These are phyloP conservation scores for Glaciozyma antarctica DNA, from an alignment of 768 basidiomycete species.

Conservation along the genomic window DNA sequence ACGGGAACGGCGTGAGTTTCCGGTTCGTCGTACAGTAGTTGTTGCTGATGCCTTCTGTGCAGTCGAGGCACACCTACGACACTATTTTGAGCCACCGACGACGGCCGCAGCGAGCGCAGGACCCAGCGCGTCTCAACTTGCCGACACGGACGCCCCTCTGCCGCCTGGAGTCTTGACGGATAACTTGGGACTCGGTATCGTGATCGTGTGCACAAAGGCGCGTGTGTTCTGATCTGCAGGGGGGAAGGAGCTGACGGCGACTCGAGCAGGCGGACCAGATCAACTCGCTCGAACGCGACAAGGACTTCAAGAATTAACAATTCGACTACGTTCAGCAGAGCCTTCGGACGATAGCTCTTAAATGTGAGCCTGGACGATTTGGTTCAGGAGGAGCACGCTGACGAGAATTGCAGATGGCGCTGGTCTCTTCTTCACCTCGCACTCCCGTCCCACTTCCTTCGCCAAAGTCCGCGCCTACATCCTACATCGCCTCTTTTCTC, in stretches of 20 bases:
- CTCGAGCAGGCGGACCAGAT: constrained; percentile 32
- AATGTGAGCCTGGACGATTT: constrained; percentile 53
- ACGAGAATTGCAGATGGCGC: constrained; percentile 63
- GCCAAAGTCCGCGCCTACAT: constrained; percentile 70
- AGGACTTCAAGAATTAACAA: constrained; percentile 61
- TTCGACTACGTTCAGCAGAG: constrained; percentile 93
- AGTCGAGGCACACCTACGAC: constrained; percentile 24
- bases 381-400: no score
- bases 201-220: constrained; percentile 79
- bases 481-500: constrained; percentile 62
- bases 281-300: constrained; percentile 31
- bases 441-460: constrained; percentile 58
- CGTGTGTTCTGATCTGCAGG: background rate
- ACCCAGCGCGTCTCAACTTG: background rate
- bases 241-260: background rate
- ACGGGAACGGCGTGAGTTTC: constrained; percentile 63
- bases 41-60: background rate
- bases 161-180: constrained; percentile 76
- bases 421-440: constrained; percentile 80
- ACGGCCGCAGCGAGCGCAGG: background rate
- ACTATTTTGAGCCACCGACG: constrained; percentile 28
- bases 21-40: background rate
- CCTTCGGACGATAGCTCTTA: constrained; percentile 81
- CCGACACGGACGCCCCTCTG: constrained; percentile 51
- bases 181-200: constrained; percentile 76